A percentile compares a stretch with the other conserved stretches of the same genome.
Conservation (phyloP, 495 filamentous ascomycete species). For the Glonium stellatum region DNA sequence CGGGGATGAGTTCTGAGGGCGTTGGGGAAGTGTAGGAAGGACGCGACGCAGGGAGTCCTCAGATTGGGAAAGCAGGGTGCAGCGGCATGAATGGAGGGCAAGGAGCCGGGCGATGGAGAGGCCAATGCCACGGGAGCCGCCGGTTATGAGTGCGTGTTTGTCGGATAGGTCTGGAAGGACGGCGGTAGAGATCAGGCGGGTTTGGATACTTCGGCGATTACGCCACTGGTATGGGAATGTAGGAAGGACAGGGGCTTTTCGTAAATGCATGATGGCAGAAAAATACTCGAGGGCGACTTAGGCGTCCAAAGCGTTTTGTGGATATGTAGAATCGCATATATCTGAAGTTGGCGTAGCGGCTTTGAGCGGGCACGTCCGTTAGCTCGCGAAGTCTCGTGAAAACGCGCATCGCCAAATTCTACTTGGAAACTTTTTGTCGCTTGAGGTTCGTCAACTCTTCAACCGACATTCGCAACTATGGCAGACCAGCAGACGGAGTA, state of each 20-base stretch:
- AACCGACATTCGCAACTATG: neutral
- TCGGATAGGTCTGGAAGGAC: constrained; percentile 13
- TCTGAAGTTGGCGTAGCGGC: no score
- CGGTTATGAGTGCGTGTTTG: constrained; percentile 53
- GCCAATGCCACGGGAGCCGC: constrained; percentile 60
- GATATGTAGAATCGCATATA: no score
- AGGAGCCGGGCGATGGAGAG: constrained; percentile 60
- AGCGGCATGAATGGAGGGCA: constrained; percentile 41
- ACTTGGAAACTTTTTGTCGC: neutral
- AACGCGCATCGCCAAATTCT: constrained; percentile 1
- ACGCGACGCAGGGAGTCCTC: constrained; percentile 38
- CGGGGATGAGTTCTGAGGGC: neutral
- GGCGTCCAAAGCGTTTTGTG: no score
- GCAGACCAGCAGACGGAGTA: constrained; percentile 45
- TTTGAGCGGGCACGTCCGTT: no score
- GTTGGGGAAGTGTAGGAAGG: constrained; percentile 4
- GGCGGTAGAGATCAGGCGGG: neutral
- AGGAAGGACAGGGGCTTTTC: neutral
- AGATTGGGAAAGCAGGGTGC: constrained; percentile 16
- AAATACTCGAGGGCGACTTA: neutral
- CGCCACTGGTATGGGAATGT: no score
- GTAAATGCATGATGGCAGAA: neutral
- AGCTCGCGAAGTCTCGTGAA: constrained; percentile 17
- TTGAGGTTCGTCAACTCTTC: neutral
- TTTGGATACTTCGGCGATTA: neutral